Base-by-base conservation (phyloP, 345 rosid genomes). In the Eucalyptus camaldulensis region DNA sequence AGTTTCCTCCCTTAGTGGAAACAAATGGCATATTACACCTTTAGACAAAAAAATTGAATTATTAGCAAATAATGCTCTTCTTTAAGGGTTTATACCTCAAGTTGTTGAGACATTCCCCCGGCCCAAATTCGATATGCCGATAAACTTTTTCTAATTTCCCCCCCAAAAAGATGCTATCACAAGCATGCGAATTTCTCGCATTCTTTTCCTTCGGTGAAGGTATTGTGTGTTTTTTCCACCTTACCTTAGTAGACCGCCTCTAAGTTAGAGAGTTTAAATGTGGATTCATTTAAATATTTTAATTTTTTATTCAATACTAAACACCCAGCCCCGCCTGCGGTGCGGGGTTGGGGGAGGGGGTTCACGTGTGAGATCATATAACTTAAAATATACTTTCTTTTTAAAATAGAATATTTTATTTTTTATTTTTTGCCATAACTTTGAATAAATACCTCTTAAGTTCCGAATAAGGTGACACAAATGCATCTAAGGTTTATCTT, bases 101-200 rank as follows among this genome's bases (percentile, higher is more conserved):
- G 88, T 91, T 91, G 93, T 80, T 58, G 88, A 87, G 76, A 91
- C 89, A 92, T 93, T 91, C 92, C 88, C 29, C 49, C 53, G 0
- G 72, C 3, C 88, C 60, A 43, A 86, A 86, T 86, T 86, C 43
- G 60, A 86, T 86, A 51, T 44, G n/a, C 31, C 19, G 10, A 21
- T 19, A 37, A 12, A 33, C 65, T 31, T 86, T 54, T 31, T 47
- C 27, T 24, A 29, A 47, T 29, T 44, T 47, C 1, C 86, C 58
- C 58, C 58, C 51, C 53, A 49, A 85, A 85, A 85, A 85, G 54
- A 49, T 86, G 29, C 13, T 47, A 45, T 44, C 29, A 19, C 86
- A 22, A 85, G 31, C 86, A 45, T 31, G 15, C 29, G n/a, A 29
- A 49, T 27, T 86, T 44, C 60, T 86, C 25, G 37, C 87, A 16